Base-by-base conservation (phyloP, 306 rosid species). In the Dryas octopetala region DNA sequence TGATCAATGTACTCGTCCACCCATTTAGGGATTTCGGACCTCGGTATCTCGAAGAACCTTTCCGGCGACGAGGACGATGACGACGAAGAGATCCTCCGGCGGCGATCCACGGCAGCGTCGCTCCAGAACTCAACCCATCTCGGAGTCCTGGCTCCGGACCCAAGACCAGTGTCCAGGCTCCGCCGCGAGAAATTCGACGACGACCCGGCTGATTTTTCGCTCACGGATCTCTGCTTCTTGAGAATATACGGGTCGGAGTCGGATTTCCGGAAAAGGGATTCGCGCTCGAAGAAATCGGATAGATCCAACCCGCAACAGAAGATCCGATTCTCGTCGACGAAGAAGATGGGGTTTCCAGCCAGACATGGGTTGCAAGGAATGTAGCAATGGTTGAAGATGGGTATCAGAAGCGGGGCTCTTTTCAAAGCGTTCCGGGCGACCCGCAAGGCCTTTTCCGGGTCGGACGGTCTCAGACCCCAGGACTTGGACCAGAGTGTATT, bases 111-210 rank as follows among this genome's bases (percentile, higher is more conserved):
- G 7, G 96, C 97, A 0, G 97, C 99, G 66, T 95, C 99, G 40
- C 88, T 87, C 99, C 99, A 95, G 72, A 95, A 95, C 80, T 95
- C 99, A 13, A 95, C 99, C 99, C 99, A 95, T 80, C 99, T 72
- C 17, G 99, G 99, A 19, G 96, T 92, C 78, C 90, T 87, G 2
- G 89, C 88, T 19, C 89, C 93, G 15, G 87, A 61, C 51, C 70
- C 83, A 26, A 70, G 47, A 19, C 85, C 88, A 0, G 68, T 17
- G 78, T 95, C 99, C 4, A 95, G 88, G 76, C 99, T 95, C 76
- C 97, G 72, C 41, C 99, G 86, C 0, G 92, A 90, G 80, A 90
- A 90, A 73, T 74, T 86, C 0, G 88, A 53, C 6, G 89, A 88
- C 11, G 91, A 88, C 9, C 89, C 91, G 58, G 96, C 89, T 4